Base-by-base conservation (phyloP, 2,329 filamentous ascomycete species). In the Clonostachys rosea region DNA sequence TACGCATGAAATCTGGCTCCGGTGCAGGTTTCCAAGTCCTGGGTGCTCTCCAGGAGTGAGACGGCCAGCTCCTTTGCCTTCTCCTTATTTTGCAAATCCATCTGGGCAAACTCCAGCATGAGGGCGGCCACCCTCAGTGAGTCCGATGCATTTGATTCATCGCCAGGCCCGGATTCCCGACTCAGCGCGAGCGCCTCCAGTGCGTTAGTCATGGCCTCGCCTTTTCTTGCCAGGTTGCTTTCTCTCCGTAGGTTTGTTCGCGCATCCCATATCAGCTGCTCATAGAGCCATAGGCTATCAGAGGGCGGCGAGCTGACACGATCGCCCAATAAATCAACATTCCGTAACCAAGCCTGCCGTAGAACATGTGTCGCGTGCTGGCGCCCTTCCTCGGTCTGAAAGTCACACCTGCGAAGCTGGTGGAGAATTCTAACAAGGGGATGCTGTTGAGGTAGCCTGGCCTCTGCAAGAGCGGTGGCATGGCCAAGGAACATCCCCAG, bases 181-280 rank as follows among this genome's bases (percentile, higher is more conserved):
- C 36, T 17, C 2, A 47, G 49, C 1, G 51, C 66, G 53, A 16
- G 52, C 47, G 34, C 58, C 54, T 12, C 14, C 24, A 67, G 56
- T 13, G 64, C 65, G 17, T 51, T 50, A 14, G 58, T 54, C 58
- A 67, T 66, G n/a, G 50, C 47, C 9, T 58, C 56, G 18, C 53
- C 53, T 42, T 51, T 56, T 42, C 50, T 56, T 17, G 57, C 56
- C 20, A 67, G 48, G 11, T 61, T 54, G 41, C 63, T 65, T 16
- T 58, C 57, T 47, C 55, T 62, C 6, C 65, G 61, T 24, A 67
- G 52, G 10, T 58, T 52, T 12, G 64, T 66, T 33, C 64, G 61
- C 17, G 63, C 65, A 46, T 67, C 65, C 65, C 65, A 67, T 6
- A 67, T 67, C 12, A 67, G 50, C 48, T 67, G 65, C 48, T 67